Percentiles rank a stretch among this genome's conserved stretches.
Conservation (phyloP, 2,329 filamentous ascomycete species). For the Fusarium tanahbumbuense region DNA sequence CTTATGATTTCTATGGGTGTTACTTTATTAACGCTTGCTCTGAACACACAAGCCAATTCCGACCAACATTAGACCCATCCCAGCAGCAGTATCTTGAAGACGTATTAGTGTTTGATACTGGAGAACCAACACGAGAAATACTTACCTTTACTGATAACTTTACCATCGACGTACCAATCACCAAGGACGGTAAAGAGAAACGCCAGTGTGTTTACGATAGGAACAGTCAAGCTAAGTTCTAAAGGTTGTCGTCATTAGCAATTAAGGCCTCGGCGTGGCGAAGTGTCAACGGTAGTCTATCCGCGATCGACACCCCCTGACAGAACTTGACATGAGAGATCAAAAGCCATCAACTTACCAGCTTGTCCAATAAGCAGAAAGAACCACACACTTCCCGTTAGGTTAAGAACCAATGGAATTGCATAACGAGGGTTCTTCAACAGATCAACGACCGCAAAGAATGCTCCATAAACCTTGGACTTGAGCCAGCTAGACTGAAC, state of each 20-base stretch:
- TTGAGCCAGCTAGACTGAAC: slow-evolving; percentile 70
- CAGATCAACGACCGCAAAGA: slow-evolving; percentile 82
- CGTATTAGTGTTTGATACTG: background rate
- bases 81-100: slow-evolving; percentile 78
- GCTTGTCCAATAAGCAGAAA: slow-evolving; percentile 93
- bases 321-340: slow-evolving; percentile 13
- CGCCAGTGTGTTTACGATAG: slow-evolving; percentile 92
- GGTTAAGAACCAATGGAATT: slow-evolving; percentile 83
- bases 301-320: slow-evolving; percentile 27
- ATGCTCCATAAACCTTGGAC: slow-evolving; percentile 70
- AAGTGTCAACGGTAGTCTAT: slow-evolving; percentile 28
- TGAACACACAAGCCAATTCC: slow-evolving; percentile 89
- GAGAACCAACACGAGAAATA: background rate
- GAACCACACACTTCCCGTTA: slow-evolving; percentile 97
- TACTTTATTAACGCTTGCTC: slow-evolving; percentile 60
- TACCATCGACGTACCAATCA: slow-evolving; percentile 94
- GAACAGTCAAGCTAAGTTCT: slow-evolving; percentile 94
- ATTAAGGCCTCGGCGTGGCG: slow-evolving; percentile 17
- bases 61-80: slow-evolving; percentile 80
- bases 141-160: slow-evolving; percentile 85
- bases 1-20: slow-evolving; percentile 3
- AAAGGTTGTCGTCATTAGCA: slow-evolving; percentile 30
- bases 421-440: slow-evolving; percentile 86
- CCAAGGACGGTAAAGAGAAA: slow-evolving; percentile 96
- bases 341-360: slow-evolving; percentile 65